Base-by-base conservation (phyloP, 768 basidiomycete species). In the Obba rivulosa region DNA sequence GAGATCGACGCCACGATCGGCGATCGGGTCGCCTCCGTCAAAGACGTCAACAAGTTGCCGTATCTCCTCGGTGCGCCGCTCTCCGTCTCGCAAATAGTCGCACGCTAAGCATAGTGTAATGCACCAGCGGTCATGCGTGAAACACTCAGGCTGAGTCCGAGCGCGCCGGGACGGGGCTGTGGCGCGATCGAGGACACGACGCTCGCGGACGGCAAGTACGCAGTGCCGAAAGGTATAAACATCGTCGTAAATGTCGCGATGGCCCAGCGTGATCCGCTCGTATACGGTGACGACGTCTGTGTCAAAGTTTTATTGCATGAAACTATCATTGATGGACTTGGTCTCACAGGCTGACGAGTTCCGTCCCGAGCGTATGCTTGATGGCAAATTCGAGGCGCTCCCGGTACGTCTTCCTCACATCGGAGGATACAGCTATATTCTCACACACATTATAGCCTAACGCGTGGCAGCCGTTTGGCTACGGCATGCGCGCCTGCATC, bases 221-320 rank as follows among this genome's bases (percentile, higher is more conserved):
- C 59, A 7, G 49, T 77, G 34, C 57, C 60, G 46, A 64, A 65
- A 44, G 71, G 60, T 1, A 34, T 46, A 13, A 49, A 46, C 2
- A 61, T 73, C 22, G 44, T 59, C 4, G 48, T 72, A 22, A 59
- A 68, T 35, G 58, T 61, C 9, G 60, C 58, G 46, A 52, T 50
- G 10, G 56, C 67, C 35, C 73, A 75, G 24, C 54, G 68, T 7
- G 75, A 77, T 53, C 67, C 68, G 1, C 51, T 48, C 10, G 67
- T 75, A 0, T 77, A 72, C 70, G 76, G 76, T 1, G 69, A 72
- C 23, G 74, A 77, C 57, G 75, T 73, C 46, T 40, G 69, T 20
- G 14, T 13, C 13, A 5, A 31, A 13, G 7, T 7, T 31, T 13
- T 31, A 7, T 5, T 31, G 13, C 13, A 7, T 31, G 28, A 31